These are phyloP conservation scores for Chlamydomonas eustigma DNA, from an alignment of 139 green algal genomes.

Conservation along the genomic window DNA sequence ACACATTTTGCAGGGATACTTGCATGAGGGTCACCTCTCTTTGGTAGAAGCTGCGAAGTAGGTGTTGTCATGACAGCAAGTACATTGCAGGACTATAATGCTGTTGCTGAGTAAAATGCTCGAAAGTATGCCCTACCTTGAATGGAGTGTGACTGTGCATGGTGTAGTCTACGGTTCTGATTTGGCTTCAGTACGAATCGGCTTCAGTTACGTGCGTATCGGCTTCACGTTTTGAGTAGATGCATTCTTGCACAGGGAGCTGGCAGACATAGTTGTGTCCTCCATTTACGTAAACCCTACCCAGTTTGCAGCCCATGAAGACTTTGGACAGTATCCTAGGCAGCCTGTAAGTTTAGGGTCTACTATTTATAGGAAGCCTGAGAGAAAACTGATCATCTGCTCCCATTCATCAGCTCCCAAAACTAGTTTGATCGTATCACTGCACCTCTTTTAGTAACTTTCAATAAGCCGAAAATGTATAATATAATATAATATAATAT, in stretches of 20 bases:
- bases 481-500: too few relatives aligned
- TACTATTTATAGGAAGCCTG: too few relatives aligned
- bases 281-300: conserved; percentile 98
- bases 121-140: background rate
- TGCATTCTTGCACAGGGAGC: conserved; percentile 43
- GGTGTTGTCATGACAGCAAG: background rate
- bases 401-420: too few relatives aligned
- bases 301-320: conserved; percentile 89
- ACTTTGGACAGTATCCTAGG: conserved; percentile 92
- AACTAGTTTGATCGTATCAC: too few relatives aligned
- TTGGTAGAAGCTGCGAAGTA: conserved; percentile 72
- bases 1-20: conserved; percentile 67
- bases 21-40: conserved; percentile 93
- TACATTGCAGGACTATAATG: conserved; percentile 2
- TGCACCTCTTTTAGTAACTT: too few relatives aligned
- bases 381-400: too few relatives aligned
- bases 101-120: background rate
- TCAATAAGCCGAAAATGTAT: too few relatives aligned
- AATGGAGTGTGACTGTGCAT: background rate
- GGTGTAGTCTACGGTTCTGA: background rate
- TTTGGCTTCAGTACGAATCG: too few relatives aligned
- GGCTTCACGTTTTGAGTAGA: background rate
- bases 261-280: conserved; percentile 79
- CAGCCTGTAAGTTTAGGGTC: conserved; percentile 48
- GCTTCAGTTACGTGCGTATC: too few relatives aligned